Evolutionary conservation across 208 protist genomes (phyloP), one percentile per base, ranked within the genome.

Genomic region (Trypanosoma mega): DNA sequence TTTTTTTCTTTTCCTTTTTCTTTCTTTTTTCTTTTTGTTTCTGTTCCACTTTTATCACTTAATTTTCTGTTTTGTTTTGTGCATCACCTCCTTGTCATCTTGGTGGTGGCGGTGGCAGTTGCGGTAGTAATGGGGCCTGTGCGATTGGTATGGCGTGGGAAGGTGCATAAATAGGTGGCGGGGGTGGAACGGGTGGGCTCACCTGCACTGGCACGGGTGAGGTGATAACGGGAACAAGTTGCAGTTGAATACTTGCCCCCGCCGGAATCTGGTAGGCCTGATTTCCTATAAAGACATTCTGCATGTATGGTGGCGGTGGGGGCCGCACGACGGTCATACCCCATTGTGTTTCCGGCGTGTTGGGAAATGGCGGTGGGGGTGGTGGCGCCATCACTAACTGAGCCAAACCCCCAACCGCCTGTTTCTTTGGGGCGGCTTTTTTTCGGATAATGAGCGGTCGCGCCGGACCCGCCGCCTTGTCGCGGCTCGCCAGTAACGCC

Each of bases 171-270:
- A n/a, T n/a, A n/a, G n/a, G n/a, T n/a, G n/a, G n/a, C n/a, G 6
- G 12, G 8, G 12, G 8, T 39, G 6, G 34, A 39, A 12, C 8
- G 6, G 12, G 8, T 12, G 34, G 34, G 34, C 12, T 39, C 6
- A 12, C 34, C 34, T 39, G 34, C 34, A 39, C 34, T 39, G 6
- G 34, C 34, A 12, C 34, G 6, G 67, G 68, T 24, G 72, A 41
- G 3, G 76, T 82, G 36, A 87, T 82, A 21, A 87, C 76, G 9
- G 80, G 80, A 31, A 87, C 37, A 44, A 82, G 73, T 60, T 87
- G 80, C 21, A 82, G 76, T 55, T 87, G 80, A 49, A 87, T 56
- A 33, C 63, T 80, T 8, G 80, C 63, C 18, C 80, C 80, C 3
- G 68, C 69, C 1, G 80, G 71, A 4, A 87, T 59, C 53, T 87